A percentile compares a stretch with the other conserved stretches of the same genome.
Evolutionary conservation across 2,329 filamentous ascomycete genomes (phyloP).

Genomic region (Periglandula ipomoeae): DNA sequence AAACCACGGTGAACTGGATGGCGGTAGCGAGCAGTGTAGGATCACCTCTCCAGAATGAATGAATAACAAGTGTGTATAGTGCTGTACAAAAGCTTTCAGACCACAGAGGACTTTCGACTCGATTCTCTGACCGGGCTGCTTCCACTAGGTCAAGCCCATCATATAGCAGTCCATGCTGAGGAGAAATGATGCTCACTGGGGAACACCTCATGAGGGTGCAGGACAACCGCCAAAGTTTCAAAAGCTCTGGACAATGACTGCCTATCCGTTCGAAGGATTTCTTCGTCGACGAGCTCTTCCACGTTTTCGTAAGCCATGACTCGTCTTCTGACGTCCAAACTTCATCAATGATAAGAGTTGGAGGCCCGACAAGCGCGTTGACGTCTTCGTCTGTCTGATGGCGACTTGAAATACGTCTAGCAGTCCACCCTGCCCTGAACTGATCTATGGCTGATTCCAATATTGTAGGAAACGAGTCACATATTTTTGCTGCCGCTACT

Average conservation of each 20-base stretch:
- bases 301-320: background rate
- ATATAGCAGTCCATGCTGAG: background rate
- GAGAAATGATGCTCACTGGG: background rate
- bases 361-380: background rate
- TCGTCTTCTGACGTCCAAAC: background rate
- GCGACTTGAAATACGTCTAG: background rate
- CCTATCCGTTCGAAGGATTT: background rate
- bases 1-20: constrained; percentile 4
- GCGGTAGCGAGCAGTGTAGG: background rate
- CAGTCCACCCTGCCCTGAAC: background rate
- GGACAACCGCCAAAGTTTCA: background rate
- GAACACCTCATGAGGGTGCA: constrained; percentile 1
- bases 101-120: background rate
- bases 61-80: background rate
- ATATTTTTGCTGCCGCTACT: background rate
- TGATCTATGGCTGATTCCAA: background rate
- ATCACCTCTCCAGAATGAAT: constrained; percentile 1
- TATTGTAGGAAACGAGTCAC: background rate
- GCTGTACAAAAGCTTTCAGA: constrained; percentile 2
- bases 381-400: background rate
- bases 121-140: background rate
- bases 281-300: background rate
- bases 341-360: background rate
- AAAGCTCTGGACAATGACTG: background rate
- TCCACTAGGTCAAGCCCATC: background rate